Conservation (phyloP, 257 asterid species). For the Mitragyna speciosa region DNA sequence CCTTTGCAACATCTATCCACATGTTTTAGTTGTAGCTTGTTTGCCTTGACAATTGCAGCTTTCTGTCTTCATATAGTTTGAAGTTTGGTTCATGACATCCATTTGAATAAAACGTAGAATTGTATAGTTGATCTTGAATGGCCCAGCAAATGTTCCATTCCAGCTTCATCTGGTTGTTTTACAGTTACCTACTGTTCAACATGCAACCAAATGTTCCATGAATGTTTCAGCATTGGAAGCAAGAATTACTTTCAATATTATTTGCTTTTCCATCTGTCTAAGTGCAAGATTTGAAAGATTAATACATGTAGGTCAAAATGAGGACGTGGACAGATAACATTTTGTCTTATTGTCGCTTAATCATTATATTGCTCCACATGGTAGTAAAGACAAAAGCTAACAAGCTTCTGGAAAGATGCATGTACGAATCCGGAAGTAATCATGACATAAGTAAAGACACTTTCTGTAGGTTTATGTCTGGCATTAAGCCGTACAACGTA, state of each 20-base stretch:
- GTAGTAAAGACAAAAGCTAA: not conserved
- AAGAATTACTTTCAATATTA: not conserved
- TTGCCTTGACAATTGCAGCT: not conserved
- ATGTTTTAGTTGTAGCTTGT: not conserved
- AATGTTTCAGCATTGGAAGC: not conserved
- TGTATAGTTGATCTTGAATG: not conserved
- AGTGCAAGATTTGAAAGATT: not conserved
- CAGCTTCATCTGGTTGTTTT: not conserved
- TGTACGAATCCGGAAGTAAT: not conserved
- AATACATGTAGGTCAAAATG: not conserved
- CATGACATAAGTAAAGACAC: not conserved
- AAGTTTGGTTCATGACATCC: not conserved
- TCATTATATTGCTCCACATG: not conserved
- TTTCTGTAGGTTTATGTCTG: not conserved
- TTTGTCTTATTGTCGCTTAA: not conserved
- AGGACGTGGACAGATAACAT: not conserved
- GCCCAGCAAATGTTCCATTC: not conserved
- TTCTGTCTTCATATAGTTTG: not conserved
- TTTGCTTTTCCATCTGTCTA: not conserved
- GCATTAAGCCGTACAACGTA: not conserved
- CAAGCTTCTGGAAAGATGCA: not conserved
- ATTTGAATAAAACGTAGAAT: not conserved
- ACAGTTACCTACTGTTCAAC: not conserved
- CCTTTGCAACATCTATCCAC: not conserved
- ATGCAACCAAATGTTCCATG: not conserved